Evolutionary conservation across 2,329 filamentous ascomycete genomes (phyloP).

Genomic region (Stemphylium lycopersici): DNA sequence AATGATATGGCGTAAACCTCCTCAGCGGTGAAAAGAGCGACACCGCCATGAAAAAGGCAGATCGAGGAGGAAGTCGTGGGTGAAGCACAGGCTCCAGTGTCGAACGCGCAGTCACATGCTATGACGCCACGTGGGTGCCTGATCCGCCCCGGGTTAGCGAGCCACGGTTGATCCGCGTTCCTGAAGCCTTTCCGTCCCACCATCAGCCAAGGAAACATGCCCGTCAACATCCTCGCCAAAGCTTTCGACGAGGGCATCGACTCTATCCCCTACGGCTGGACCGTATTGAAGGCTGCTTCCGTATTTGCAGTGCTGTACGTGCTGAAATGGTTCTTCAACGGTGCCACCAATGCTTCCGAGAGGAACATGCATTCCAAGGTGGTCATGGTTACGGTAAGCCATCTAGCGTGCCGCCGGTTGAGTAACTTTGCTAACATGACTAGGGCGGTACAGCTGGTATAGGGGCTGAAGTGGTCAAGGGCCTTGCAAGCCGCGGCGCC

Average conservation of each 20-base stretch:
- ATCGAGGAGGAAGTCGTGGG: constrained; percentile 10
- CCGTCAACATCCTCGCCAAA: constrained; percentile 64
- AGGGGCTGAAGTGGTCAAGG: constrained; percentile 75
- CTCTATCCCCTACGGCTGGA: constrained; percentile 60
- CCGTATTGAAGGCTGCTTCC: constrained; percentile 59
- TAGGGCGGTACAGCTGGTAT: constrained; percentile 91
- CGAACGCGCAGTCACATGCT: constrained; percentile 35
- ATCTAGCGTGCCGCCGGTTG: neutral
- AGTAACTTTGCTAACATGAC: constrained; percentile 27
- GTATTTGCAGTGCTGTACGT: constrained; percentile 60
- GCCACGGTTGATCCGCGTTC: constrained; percentile 32
- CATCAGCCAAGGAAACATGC: constrained; percentile 56
- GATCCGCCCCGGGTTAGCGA: constrained; percentile 23
- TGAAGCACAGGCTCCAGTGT: constrained; percentile 13
- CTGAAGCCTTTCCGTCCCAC: constrained; percentile 28
- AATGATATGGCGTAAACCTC: neutral
- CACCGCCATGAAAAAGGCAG: constrained; percentile 5
- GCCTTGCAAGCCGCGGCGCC: constrained; percentile 80
- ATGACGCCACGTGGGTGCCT: constrained; percentile 37
- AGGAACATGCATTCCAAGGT: constrained; percentile 92
- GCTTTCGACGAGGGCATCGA: constrained; percentile 61
- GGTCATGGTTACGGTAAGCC: constrained; percentile 80
- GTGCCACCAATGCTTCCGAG: constrained; percentile 75
- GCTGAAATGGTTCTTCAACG: constrained; percentile 79
- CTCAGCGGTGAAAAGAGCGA: constrained; percentile 17